A percentile compares a stretch with the other conserved stretches of the same genome.
Evolutionary conservation across 352 stramenopile genomes (phyloP).

Genomic region (Globisporangium mamillatum): DNA sequence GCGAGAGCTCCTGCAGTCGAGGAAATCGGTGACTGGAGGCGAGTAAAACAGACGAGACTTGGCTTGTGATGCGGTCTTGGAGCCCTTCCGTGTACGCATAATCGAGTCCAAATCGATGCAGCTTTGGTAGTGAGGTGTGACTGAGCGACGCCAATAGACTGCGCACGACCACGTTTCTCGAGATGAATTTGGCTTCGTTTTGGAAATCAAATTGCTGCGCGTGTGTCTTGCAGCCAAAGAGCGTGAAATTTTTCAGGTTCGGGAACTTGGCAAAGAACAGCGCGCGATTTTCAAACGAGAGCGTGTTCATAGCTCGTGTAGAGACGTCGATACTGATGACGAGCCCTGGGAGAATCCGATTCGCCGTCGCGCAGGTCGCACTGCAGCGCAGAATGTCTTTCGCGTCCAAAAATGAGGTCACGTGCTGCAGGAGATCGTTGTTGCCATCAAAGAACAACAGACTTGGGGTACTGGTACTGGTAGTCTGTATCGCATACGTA

Average conservation of each 20-base stretch:
- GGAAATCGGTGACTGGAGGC: conserved; percentile 31
- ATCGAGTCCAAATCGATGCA: conserved; percentile 30
- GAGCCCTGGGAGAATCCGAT: conserved; percentile 30
- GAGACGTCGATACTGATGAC: conserved; percentile 36
- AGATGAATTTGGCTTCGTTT: conserved; percentile 29
- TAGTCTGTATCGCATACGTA: too few relatives aligned
- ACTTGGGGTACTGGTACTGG: conserved; percentile 8
- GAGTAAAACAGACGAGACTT: conserved; percentile 32
- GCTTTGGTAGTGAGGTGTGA: conserved; percentile 24
- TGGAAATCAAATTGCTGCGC: conserved; percentile 49
- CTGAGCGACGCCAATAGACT: conserved; percentile 31
- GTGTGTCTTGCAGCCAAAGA: conserved; percentile 26
- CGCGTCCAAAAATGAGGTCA: conserved; percentile 43
- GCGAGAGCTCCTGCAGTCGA: conserved; percentile 28
- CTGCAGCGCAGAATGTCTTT: conserved; percentile 33
- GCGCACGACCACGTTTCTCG: conserved; percentile 39
- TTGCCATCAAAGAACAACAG: conserved; percentile 51
- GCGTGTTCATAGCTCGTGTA: conserved; percentile 20
- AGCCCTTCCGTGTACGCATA: conserved; percentile 52
- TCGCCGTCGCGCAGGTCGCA: conserved; percentile 29
- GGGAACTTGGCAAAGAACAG: conserved; percentile 39
- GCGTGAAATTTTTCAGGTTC: conserved; percentile 35
- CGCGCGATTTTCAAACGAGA: conserved; percentile 17
- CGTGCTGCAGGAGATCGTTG: conserved; percentile 33
- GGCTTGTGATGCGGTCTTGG: conserved; percentile 42